Percentiles rank a stretch among this genome's conserved stretches.
Evolutionary conservation across 2,329 filamentous ascomycete species (phyloP).

Genomic region (Verticillium albo-atrum): DNA sequence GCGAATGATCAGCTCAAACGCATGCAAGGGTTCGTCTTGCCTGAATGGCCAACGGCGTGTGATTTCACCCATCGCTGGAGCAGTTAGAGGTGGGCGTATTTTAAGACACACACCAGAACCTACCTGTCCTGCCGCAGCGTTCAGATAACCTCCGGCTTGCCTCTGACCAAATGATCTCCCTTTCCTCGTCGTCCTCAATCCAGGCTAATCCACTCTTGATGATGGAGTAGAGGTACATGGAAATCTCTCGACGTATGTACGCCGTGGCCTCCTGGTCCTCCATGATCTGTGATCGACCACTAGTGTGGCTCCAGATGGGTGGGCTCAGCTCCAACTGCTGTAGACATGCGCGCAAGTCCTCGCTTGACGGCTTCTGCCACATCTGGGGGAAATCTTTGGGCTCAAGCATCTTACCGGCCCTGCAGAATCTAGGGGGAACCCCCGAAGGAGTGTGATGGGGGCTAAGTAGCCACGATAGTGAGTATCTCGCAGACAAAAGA

Average conservation of each 20-base stretch:
- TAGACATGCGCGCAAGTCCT: conserved; percentile 62
- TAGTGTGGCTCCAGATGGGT: conserved; percentile 58
- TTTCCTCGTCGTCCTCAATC: conserved; percentile 62
- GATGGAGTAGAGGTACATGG: conserved; percentile 65
- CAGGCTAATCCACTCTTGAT: conserved; percentile 64
- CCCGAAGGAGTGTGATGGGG: background rate
- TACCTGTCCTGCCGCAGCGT: conserved; percentile 72
- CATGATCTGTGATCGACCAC: conserved; percentile 34
- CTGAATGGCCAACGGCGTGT: conserved; percentile 49
- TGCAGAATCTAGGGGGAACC: background rate
- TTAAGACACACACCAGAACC: conserved; percentile 11
- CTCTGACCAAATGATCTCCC: conserved; percentile 69
- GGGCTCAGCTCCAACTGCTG: conserved; percentile 62
- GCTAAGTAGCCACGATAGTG: background rate
- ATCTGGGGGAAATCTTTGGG: conserved; percentile 71
- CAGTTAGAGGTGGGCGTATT: background rate
- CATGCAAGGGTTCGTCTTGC: conserved; percentile 22
- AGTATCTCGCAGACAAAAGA: background rate
- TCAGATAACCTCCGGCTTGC: conserved; percentile 80
- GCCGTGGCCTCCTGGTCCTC: conserved; percentile 35
- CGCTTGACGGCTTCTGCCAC: conserved; percentile 68
- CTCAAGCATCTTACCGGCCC: conserved; percentile 22
- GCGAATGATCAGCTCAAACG: conserved; percentile 65
- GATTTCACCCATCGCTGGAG: conserved; percentile 51
- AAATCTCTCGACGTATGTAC: conserved; percentile 45